Evolutionary conservation across 1,284 basidiomycete genomes (phyloP).

Genomic region (Pyrrhoderma lamaoense): DNA sequence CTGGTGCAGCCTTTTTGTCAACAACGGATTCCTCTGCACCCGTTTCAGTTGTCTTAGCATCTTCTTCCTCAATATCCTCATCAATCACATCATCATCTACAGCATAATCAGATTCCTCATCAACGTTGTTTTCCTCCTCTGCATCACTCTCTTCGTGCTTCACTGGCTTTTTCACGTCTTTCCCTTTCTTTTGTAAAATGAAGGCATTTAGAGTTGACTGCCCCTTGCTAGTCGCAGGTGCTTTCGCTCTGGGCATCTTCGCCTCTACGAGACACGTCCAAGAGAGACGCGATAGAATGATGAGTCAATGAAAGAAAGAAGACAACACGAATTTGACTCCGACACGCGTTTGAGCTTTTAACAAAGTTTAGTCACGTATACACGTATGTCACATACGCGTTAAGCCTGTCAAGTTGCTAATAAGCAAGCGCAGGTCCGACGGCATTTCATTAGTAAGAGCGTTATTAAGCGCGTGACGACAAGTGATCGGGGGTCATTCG

Average conservation of each 20-base stretch:
- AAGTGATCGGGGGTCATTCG: too few species aligned
- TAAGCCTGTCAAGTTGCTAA: background rate
- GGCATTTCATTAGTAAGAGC: too few species aligned
- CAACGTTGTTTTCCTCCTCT: constrained; percentile 26
- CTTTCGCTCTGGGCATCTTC: constrained; percentile 40
- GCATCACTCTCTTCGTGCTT: constrained; percentile 15
- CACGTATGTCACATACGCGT: constrained; percentile 1
- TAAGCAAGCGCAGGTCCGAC: constrained; percentile 16
- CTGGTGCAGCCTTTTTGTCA: constrained; percentile 31
- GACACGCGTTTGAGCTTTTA: background rate
- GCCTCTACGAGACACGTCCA: background rate
- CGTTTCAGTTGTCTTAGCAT: constrained; percentile 34
- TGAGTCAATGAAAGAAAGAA: background rate
- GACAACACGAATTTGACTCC: too few species aligned
- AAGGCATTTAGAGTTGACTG: constrained; percentile 53
- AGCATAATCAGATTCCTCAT: constrained; percentile 21
- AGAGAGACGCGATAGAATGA: constrained; percentile 8
- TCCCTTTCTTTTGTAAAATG: constrained; percentile 33
- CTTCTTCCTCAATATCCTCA: constrained; percentile 18
- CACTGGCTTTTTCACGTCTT: constrained; percentile 18
- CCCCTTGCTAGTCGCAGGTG: constrained; percentile 33
- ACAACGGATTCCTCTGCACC: constrained; percentile 29
- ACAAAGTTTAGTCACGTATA: background rate
- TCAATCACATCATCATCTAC: background rate
- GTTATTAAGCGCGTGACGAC: too few species aligned